Percentiles rank a stretch among this genome's conserved stretches.
Evolutionary conservation across 2,329 filamentous ascomycete genomes (phyloP).

Genomic region (Chaetomium olivaceum): DNA sequence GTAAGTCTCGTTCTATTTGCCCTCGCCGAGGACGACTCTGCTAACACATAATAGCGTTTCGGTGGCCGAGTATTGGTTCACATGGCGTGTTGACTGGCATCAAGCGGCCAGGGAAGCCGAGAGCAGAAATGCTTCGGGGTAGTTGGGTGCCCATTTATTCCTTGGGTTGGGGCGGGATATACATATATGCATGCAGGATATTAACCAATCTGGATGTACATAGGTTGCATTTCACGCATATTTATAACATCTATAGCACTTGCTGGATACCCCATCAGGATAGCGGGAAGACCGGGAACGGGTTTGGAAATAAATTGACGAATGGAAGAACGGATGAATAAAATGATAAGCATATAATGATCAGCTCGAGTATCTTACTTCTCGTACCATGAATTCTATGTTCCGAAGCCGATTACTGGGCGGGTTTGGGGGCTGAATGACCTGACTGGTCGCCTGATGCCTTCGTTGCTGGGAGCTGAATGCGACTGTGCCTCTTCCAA

Average conservation of each 20-base stretch:
- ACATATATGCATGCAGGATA: not conserved
- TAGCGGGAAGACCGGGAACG: not conserved
- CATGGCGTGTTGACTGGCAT: slow-evolving; percentile 56
- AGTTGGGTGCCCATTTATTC: not conserved
- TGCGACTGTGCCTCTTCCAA: not conserved
- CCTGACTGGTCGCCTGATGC: not conserved
- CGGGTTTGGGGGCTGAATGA: not conserved
- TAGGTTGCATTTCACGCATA: not conserved
- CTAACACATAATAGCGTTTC: slow-evolving; percentile 46
- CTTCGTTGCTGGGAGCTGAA: not conserved
- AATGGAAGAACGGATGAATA: not conserved
- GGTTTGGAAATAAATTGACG: not conserved
- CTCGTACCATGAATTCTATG: not conserved
- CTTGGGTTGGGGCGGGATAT: not conserved
- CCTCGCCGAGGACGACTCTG: not conserved
- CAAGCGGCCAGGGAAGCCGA: slow-evolving; percentile 55
- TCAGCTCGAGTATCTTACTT: too few relatives aligned
- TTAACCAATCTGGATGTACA: not conserved
- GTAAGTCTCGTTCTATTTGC: slow-evolving; percentile 42
- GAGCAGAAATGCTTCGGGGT: slow-evolving; percentile 45
- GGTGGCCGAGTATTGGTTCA: slow-evolving; percentile 55
- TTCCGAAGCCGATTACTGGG: not conserved
- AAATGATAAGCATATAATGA: not conserved
- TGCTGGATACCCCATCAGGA: not conserved
- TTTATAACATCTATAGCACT: not conserved